Conservation (phyloP, 345 rosid species). For the Noccaea bulbosa region DNA sequence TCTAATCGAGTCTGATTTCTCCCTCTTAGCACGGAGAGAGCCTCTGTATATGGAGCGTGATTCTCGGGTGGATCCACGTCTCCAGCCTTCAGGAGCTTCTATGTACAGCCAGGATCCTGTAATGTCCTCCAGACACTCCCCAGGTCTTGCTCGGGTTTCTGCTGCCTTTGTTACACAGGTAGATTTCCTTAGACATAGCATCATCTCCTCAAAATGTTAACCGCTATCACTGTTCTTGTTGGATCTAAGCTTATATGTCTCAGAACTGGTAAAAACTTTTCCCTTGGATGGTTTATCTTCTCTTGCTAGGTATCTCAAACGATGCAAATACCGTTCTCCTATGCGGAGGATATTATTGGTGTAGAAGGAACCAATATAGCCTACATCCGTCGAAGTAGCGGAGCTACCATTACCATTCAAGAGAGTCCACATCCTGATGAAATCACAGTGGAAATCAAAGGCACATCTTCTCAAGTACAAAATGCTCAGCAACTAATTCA, state of each 20-base stretch:
- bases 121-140: constrained; percentile 52
- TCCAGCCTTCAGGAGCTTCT: constrained; percentile 57
- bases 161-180: constrained; percentile 70
- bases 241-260: not conserved
- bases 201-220: not conserved
- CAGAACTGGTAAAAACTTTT: constrained; percentile 1
- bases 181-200: constrained; percentile 13
- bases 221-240: not conserved
- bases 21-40: constrained; percentile 59
- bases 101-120: constrained; percentile 64
- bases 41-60: constrained; percentile 60
- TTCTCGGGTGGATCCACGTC: constrained; percentile 54
- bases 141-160: constrained; percentile 53
- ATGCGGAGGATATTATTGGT: constrained; percentile 86
- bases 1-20: constrained; percentile 48
- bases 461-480: constrained; percentile 73
- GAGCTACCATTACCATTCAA: constrained; percentile 70
- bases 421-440: constrained; percentile 75
- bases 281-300: not conserved
- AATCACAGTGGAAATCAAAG: constrained; percentile 83
- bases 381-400: constrained; percentile 71
- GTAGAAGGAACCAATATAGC: constrained; percentile 76
- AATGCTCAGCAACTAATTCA: constrained; percentile 77
- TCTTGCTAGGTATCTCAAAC: constrained; percentile 67
- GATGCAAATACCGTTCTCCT: constrained; percentile 80